Conservation (phyloP, 305 asterid species). For the Fraxinus platypoda region DNA sequence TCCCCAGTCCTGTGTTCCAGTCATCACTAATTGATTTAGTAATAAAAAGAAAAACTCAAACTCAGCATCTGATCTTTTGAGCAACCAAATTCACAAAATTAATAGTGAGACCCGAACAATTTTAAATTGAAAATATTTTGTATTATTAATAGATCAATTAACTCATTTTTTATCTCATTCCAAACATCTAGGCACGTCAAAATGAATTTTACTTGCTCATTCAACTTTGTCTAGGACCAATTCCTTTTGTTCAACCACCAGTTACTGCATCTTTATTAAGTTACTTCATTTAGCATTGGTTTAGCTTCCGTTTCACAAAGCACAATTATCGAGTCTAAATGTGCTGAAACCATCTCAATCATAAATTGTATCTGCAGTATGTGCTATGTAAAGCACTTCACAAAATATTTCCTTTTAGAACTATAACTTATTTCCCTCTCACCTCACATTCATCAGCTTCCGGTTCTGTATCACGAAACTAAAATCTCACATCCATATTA, state of each 20-base stretch:
- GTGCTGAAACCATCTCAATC: constrained; percentile 2
- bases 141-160: not conserved
- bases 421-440: not conserved
- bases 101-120: not conserved
- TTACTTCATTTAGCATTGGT: not conserved
- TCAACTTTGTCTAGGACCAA: not conserved
- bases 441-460: not conserved
- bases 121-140: not conserved
- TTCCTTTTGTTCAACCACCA: not conserved
- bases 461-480: not conserved
- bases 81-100: not conserved
- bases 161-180: not conserved
- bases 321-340: not conserved
- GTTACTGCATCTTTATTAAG: not conserved
- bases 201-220: not conserved
- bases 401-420: not conserved
- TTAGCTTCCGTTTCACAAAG: not conserved
- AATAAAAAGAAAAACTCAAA: not conserved
- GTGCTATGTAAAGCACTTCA: not conserved
- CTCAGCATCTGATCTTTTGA: not conserved
- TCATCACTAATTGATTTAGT: not conserved
- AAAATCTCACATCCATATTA: not conserved
- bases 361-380: not conserved
- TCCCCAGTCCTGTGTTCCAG: not conserved
- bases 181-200: not conserved